Percentiles rank a stretch among this genome's conserved stretches.
These are phyloP conservation scores for Yamadazyma laniorum DNA, from an alignment of 805 yeast species.

Conservation along the genomic window DNA sequence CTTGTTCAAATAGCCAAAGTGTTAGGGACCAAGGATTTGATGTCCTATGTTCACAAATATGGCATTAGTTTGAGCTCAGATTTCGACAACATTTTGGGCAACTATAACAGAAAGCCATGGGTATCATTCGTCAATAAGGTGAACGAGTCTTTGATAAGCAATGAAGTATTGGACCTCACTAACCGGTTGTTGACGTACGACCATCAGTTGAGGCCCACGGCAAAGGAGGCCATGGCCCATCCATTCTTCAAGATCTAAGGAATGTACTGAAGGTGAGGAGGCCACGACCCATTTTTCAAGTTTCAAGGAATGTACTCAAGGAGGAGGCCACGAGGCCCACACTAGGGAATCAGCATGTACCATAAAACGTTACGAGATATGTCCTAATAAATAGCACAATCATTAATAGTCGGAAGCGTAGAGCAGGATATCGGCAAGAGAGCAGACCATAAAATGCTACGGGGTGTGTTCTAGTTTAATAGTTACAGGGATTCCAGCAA, in stretches of 20 bases:
- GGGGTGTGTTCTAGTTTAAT: too few relatives aligned
- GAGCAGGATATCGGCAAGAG: too few relatives aligned
- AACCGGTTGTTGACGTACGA: constrained; percentile 76
- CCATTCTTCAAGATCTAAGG: constrained; percentile 47
- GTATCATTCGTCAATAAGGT: constrained; percentile 53
- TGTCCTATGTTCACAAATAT: constrained; percentile 65
- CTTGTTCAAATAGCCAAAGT: constrained; percentile 86
- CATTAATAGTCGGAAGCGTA: too few relatives aligned
- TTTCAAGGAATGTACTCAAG: too few relatives aligned
- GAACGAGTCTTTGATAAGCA: constrained; percentile 50
- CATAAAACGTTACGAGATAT: constrained; percentile 5
- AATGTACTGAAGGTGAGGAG: too few relatives aligned
- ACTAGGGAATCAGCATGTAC: too few relatives aligned
- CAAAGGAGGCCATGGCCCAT: constrained; percentile 83
- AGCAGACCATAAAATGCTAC: too few relatives aligned
- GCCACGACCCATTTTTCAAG: too few relatives aligned
- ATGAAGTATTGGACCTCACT: constrained; percentile 63
- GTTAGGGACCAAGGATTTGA: constrained; percentile 76
- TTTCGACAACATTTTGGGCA: constrained; percentile 67
- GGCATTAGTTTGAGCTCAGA: constrained; percentile 69
- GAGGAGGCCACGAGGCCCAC: too few relatives aligned
- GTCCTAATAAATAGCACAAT: too few relatives aligned
- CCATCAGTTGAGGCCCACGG: constrained; percentile 85
- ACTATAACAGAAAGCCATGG: constrained; percentile 69
- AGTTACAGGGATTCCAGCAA: too few relatives aligned